Base-by-base conservation (phyloP, 768 basidiomycete genomes). In the Mrakia blollopis region DNA sequence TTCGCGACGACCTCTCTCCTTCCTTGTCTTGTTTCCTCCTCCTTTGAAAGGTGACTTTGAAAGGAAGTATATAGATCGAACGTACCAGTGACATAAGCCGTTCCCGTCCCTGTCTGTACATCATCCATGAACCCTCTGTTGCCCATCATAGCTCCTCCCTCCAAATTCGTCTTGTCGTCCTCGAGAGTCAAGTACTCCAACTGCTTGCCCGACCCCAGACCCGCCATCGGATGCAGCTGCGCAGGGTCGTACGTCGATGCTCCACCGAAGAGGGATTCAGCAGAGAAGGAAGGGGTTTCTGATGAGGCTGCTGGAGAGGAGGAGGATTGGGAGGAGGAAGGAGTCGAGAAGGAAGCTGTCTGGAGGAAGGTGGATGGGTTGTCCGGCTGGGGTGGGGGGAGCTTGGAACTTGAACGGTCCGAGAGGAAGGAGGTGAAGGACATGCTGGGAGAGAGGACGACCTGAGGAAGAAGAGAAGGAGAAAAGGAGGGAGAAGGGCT, bases 101-200 rank as follows among this genome's bases (percentile, higher is more conserved):
- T 95, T 79, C 97, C 97, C 81, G 95, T 98, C 82, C 97, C 97
- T 85, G 98, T 98, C 88, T 94, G 98, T 78, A 99, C 86, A 86
- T 99, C 97, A 86, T 99, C 97, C 86, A 77, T 73, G 72, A 72
- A 77, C n/a, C 72, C 93, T 92, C 95, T 94, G 98, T 79, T 97
- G 94, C 86, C 97, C 87, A 83, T 91, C 92, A 80, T 95, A 94
- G 92, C 89, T 71, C 97, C 97, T 82, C 93, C 93, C 78, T 97
- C 86, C 74, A 93, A 89, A 84, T 85, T 93, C 81, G 91, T 90
- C 87, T 98, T 96, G 86, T 96, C 96, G 84, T 99, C 97, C 79
- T 98, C 96, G 77, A 99, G 88, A 80, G 92, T 87, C 73, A 99
- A 86, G 85, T 97, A 98, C 85, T 99, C 97, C 80, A 99, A 86